A percentile compares a stretch with the other conserved stretches of the same genome.
Conservation (phyloP, 371 early-diverging fungal species). For the Circinella minor region DNA sequence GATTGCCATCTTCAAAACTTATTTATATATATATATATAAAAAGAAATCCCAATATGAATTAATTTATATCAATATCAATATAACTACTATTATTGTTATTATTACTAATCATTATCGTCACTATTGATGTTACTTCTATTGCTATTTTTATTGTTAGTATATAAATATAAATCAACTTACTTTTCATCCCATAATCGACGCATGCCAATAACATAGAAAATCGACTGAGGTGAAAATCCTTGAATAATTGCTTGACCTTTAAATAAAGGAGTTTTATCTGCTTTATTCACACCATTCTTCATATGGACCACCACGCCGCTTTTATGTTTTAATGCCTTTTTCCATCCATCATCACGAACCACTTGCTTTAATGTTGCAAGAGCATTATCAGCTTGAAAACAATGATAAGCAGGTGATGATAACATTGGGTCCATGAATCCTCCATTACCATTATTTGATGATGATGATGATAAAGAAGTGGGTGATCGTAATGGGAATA, state of each 20-base stretch:
- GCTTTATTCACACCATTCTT: conserved; percentile 45
- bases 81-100: too few species aligned
- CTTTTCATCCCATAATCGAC: conserved; percentile 68
- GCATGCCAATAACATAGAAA: conserved; percentile 69
- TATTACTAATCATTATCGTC: too few species aligned
- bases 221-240: conserved; percentile 71
- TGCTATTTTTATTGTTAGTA: too few species aligned
- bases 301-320: conserved; percentile 73
- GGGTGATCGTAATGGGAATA: conserved; percentile 12
- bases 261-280: conserved; percentile 67
- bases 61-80: too few species aligned
- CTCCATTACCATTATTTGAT: conserved; percentile 9
- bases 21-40: conserved; percentile 8
- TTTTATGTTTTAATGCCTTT: conserved; percentile 68
- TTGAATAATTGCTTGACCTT: conserved; percentile 66
- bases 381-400: conserved; percentile 50
- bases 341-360: conserved; percentile 67
- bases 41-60: neutral
- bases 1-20: conserved; percentile 60
- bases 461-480: conserved; percentile 4
- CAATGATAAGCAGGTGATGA: conserved; percentile 46
- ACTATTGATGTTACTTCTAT: too few species aligned
- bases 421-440: conserved; percentile 39
- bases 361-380: conserved; percentile 41
- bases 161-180: conserved; percentile 9